These are phyloP conservation scores for Kodamaea fungicola DNA, from an alignment of 1,139 yeast genomes.

Conservation along the genomic window DNA sequence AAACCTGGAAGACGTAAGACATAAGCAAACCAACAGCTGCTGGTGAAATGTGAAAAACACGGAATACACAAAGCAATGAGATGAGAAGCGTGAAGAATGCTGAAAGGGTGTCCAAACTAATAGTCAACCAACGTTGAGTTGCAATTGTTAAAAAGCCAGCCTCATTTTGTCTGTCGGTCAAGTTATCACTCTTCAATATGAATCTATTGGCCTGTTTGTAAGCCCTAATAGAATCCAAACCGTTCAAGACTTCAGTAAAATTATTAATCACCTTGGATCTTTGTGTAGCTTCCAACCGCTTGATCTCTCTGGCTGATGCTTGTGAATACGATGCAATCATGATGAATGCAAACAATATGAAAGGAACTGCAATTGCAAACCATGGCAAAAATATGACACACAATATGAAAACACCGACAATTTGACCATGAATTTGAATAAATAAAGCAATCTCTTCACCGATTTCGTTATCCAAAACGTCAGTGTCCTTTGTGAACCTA, in stretches of 20 bases:
- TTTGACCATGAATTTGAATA: conserved; percentile 35
- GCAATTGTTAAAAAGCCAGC: conserved; percentile 41
- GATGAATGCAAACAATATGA: conserved; percentile 27
- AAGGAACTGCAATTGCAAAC: conserved; percentile 45
- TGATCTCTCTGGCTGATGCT: conserved; percentile 42
- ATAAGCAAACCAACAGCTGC: conserved; percentile 42
- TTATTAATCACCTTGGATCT: conserved; percentile 44
- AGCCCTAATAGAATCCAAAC: conserved; percentile 41
- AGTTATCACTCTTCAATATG: conserved; percentile 31
- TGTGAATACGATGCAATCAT: conserved; percentile 37
- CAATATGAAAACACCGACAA: conserved; percentile 39
- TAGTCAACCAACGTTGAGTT: conserved; percentile 42
- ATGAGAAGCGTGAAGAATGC: conserved; percentile 36
- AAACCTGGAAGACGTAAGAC: conserved; percentile 42
- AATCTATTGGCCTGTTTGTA: conserved; percentile 29
- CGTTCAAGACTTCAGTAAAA: conserved; percentile 43
- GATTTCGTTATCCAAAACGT: conserved; percentile 44
- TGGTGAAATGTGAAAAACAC: conserved; percentile 37
- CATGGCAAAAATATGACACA: conserved; percentile 44
- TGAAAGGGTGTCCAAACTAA: conserved; percentile 38
- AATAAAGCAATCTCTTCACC: conserved; percentile 43
- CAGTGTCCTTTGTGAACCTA: conserved; percentile 55
- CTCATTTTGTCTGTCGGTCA: conserved; percentile 38
- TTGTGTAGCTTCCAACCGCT: conserved; percentile 42
- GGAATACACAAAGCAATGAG: conserved; percentile 38